Percentiles rank a stretch among this genome's conserved stretches.
These are phyloP conservation scores for Neurospora sp. DNA, from an alignment of 2,329 filamentous ascomycete species.

Conservation along the genomic window DNA sequence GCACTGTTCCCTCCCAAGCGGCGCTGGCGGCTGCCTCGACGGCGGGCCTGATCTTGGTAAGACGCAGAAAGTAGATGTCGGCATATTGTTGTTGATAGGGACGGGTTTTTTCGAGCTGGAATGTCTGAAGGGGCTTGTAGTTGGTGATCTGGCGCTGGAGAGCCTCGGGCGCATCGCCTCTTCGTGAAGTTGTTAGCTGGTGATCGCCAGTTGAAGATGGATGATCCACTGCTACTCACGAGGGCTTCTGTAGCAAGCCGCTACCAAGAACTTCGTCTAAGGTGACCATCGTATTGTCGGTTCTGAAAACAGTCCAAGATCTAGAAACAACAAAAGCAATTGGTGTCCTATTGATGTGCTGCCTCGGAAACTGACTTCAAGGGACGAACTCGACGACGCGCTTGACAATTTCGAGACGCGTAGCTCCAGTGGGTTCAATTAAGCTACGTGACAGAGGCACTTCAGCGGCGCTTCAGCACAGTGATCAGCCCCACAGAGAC, in stretches of 20 bases:
- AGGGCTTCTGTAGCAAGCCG: slow-evolving; percentile 37
- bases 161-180: slow-evolving; percentile 24
- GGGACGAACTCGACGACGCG: neutral
- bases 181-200: slow-evolving; percentile 14
- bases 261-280: slow-evolving; percentile 31
- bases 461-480: slow-evolving; percentile 7
- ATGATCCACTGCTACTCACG: slow-evolving; percentile 27
- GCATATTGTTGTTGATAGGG: slow-evolving; percentile 93
- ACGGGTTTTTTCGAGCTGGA: slow-evolving; percentile 56
- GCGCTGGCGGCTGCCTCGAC: slow-evolving; percentile 65
- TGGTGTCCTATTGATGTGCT: slow-evolving; percentile 5
- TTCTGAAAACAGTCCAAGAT: neutral
- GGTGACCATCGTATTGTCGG: slow-evolving; percentile 28
- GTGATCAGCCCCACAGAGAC: slow-evolving; percentile 5
- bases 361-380: neutral
- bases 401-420: slow-evolving; percentile 6
- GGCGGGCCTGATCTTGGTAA: slow-evolving; percentile 76
- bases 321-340: neutral
- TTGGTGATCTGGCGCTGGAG: slow-evolving; percentile 39
- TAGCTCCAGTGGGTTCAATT: slow-evolving; percentile 6
- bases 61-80: slow-evolving; percentile 92
- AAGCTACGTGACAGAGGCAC: neutral
- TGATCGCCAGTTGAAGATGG: neutral
- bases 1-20: slow-evolving; percentile 68
- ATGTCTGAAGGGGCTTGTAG: slow-evolving; percentile 70